Evolutionary conservation across 164 flowering plant species (phyloP).

Genomic region (Annona cherimola): DNA sequence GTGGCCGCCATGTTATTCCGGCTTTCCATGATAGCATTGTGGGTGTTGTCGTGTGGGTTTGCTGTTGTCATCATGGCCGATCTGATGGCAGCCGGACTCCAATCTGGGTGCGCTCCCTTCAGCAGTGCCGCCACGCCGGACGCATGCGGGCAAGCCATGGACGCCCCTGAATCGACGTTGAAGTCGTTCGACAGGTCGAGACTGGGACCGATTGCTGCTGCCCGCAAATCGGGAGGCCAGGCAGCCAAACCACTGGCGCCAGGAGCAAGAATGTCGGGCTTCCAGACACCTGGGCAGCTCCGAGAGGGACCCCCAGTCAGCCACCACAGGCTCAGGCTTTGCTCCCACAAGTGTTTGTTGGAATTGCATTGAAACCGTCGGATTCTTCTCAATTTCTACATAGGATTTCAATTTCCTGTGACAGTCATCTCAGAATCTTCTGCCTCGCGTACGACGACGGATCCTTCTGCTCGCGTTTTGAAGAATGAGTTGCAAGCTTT

Average conservation of each 20-base stretch:
- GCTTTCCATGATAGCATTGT: constrained; percentile 15
- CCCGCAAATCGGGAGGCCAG: constrained; percentile 16
- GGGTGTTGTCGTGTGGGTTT: constrained; percentile 17
- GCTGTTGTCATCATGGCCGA: constrained; percentile 43
- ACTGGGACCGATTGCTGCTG: constrained; percentile 10
- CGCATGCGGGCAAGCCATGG: constrained; percentile 41
- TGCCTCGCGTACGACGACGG: background rate
- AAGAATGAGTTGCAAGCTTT: background rate
- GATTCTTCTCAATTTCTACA: constrained; percentile 9
- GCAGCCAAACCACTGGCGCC: constrained; percentile 43
- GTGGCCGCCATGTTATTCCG: constrained; percentile 14
- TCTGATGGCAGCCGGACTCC: constrained; percentile 42
- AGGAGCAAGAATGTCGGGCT: constrained; percentile 33
- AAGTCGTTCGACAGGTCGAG: constrained; percentile 24
- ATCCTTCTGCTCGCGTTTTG: background rate
- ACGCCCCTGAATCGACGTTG: constrained; percentile 27
- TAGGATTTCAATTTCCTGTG: constrained; percentile 19
- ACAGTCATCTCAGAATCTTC: background rate
- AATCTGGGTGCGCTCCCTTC: constrained; percentile 37
- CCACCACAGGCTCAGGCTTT: constrained; percentile 45
- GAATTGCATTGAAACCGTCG: constrained; percentile 29
- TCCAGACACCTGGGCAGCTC: constrained; percentile 12
- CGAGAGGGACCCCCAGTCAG: constrained; percentile 31
- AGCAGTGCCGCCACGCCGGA: constrained; percentile 36
- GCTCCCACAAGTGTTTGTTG: constrained; percentile 29